These are phyloP conservation scores for Notholithocarpus densiflorus DNA, from an alignment of 306 rosid species.

Conservation along the genomic window DNA sequence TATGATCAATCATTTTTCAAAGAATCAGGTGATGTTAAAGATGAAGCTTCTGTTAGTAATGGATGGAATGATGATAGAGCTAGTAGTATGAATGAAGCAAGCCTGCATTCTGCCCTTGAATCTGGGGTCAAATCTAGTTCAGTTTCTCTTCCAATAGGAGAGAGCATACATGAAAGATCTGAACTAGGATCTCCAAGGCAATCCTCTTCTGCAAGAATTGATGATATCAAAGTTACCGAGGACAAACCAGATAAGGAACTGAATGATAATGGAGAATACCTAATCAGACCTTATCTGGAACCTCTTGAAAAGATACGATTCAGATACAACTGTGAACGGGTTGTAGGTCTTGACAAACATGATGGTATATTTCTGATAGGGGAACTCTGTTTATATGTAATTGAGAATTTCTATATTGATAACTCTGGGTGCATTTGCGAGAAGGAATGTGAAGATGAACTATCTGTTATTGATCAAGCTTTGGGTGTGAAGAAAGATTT, in stretches of 20 bases:
- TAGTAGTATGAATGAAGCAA: conserved; percentile 87
- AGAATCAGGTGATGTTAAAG: conserved; percentile 53
- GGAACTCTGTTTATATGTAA: conserved; percentile 85
- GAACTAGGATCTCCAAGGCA: conserved; percentile 80
- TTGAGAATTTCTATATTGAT: conserved; percentile 86
- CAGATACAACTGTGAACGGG: conserved; percentile 94
- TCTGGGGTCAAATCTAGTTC: conserved; percentile 84
- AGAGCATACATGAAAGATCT: conserved; percentile 72
- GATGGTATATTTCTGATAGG: conserved; percentile 98
- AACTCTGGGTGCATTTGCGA: conserved; percentile 86
- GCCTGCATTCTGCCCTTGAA: conserved; percentile 95
- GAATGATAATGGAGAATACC: conserved; percentile 84
- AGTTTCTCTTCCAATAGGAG: conserved; percentile 67
- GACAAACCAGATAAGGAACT: conserved; percentile 81
- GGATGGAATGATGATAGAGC: conserved; percentile 92
- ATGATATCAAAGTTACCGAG: conserved; percentile 55
- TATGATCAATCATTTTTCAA: conserved; percentile 55
- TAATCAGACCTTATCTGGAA: conserved; percentile 93
- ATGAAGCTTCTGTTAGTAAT: conserved; percentile 50
- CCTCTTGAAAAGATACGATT: conserved; percentile 80
- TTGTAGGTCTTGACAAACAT: conserved; percentile 95
- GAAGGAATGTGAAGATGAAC: conserved; percentile 85
- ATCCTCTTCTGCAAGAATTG: conserved; percentile 64
- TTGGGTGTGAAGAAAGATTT: conserved; percentile 92
- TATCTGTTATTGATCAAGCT: conserved; percentile 96